Conservation (phyloP, 2,329 filamentous ascomycete species). For the Penicillium glabrum region DNA sequence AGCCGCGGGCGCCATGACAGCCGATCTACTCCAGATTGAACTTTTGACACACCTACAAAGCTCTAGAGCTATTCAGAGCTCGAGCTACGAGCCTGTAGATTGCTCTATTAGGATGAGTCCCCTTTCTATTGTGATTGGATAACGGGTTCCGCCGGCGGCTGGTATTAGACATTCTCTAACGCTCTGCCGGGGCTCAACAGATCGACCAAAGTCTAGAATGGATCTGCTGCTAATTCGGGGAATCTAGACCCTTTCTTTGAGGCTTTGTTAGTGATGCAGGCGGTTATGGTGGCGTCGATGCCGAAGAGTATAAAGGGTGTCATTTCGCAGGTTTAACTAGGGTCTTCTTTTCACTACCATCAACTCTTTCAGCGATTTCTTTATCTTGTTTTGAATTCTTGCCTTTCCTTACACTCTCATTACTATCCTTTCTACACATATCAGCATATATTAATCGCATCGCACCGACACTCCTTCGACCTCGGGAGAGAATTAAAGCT, state of each 20-base stretch:
- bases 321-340: background rate
- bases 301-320: background rate
- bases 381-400: background rate
- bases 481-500: too few species aligned
- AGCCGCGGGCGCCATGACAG: background rate
- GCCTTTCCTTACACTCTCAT: background rate
- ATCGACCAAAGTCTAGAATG: constrained; percentile 4
- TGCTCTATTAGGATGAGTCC: background rate
- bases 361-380: constrained; percentile 6
- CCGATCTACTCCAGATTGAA: background rate
- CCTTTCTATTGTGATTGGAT: background rate
- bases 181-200: background rate
- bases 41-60: background rate
- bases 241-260: constrained; percentile 11
- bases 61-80: background rate
- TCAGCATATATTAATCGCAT: background rate
- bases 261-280: background rate
- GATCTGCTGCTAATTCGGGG: constrained; percentile 13
- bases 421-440: background rate
- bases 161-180: constrained; percentile 3
- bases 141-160: background rate
- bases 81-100: background rate
- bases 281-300: background rate
- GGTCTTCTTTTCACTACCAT: background rate
- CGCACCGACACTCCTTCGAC: background rate